Evolutionary conservation across 2,329 filamentous ascomycete genomes (phyloP), one percentile per base, ranked within the genome.

Genomic region (Westerdykella sp.): DNA sequence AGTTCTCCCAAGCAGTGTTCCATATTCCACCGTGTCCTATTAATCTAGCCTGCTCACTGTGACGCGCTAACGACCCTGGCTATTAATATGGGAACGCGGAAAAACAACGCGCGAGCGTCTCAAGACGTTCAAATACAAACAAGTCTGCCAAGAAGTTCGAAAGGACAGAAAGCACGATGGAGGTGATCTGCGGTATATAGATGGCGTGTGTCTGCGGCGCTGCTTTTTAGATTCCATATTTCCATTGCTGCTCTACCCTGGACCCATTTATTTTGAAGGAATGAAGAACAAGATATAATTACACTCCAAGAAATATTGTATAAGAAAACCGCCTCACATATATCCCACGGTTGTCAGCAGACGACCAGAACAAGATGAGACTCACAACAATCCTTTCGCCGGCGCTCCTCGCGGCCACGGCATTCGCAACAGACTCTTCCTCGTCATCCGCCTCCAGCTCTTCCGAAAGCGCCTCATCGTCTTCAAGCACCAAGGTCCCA

Each of bases 21-120:
- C 25, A 36, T 42, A 35, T 30, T 39, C 46, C 37, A 53, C 41
- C 47, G 53, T 55, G 53, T 55, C 53, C 48, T 55, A 47, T 55
- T 55, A 54, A 55, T 55, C 44, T 52, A 50, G 38, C 21, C 38
- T 25, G n/a, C 3, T 28, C 28, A 23, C 37, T 43, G 37, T 12
- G 39, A 37, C 44, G 36, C 22, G 21, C 18, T 38, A 38, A 6
- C 39, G 7, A 49, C 45, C 49, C 51, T 43, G 43, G 47, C 36
- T 30, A 30, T 50, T 55, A 55, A 55, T 55, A 44, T 55, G 53
- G 53, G 42, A 50, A 28, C 36, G 39, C 53, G 53, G 53, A 51
- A 55, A 50, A 54, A 41, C 43, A 39, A 36, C 32, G 50, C 53
- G 50, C 39, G 34, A 39, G 37, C 41, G 32, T 41, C 28, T 41